Evolutionary conservation across 1,284 basidiomycete genomes (phyloP).

Genomic region (Trametes polyzona): DNA sequence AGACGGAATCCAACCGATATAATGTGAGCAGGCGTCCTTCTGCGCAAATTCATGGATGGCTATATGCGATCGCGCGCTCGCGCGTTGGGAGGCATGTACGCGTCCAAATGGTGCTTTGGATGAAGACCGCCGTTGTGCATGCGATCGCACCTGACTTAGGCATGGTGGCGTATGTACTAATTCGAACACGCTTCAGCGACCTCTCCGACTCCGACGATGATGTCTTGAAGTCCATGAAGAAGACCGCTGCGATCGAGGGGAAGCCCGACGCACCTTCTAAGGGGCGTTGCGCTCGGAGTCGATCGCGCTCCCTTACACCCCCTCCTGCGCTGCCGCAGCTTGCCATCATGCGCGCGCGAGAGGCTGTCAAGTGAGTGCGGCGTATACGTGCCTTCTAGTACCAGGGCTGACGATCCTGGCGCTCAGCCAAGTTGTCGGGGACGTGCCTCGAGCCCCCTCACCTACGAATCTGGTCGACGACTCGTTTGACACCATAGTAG

Average conservation of each 20-base stretch:
- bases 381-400: neutral
- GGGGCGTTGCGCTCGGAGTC: conserved; percentile 53
- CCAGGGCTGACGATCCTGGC: neutral
- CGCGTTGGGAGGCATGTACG: conserved; percentile 3
- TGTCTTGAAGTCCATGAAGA: conserved; percentile 38
- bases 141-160: neutral
- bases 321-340: conserved; percentile 61
- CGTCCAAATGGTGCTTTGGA: neutral
- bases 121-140: neutral
- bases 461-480: conserved; percentile 50
- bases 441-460: conserved; percentile 45
- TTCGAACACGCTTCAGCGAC: conserved; percentile 21
- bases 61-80: neutral
- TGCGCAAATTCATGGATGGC: neutral
- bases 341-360: conserved; percentile 55
- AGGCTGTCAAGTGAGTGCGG: conserved; percentile 56
- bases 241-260: conserved; percentile 27
- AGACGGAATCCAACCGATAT: conserved; percentile 25
- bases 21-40: conserved; percentile 23
- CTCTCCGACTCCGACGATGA: conserved; percentile 55
- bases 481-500: conserved; percentile 49
- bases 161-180: neutral
- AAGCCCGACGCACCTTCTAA: conserved; percentile 21
- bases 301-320: conserved; percentile 73
- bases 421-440: conserved; percentile 49